Conservation (phyloP, 805 yeast genomes). For the Metschnikowia peoriensis region DNA sequence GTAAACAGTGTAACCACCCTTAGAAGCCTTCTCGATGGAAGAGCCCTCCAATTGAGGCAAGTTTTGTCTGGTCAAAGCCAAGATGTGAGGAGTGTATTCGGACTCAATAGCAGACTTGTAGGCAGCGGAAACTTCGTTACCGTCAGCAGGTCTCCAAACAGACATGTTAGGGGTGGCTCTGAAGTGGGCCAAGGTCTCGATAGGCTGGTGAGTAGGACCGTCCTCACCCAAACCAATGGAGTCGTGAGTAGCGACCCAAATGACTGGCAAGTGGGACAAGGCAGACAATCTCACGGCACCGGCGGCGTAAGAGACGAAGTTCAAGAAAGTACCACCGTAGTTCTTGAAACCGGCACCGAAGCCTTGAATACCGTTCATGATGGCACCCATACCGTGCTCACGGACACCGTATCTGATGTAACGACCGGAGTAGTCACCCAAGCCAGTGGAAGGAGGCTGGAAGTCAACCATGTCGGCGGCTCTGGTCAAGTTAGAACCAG, state of each 20-base stretch:
- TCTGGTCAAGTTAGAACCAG: slow-evolving; percentile 95
- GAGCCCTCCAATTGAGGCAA: slow-evolving; percentile 94
- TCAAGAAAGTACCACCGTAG: slow-evolving; percentile 97
- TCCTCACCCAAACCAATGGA: slow-evolving; percentile 91
- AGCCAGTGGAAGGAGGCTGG: slow-evolving; percentile 79
- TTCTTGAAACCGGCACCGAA: slow-evolving; percentile 82
- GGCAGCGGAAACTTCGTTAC: slow-evolving; percentile 85
- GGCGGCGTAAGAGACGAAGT: slow-evolving; percentile 81
- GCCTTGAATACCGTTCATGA: slow-evolving; percentile 95
- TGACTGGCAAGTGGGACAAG: slow-evolving; percentile 76
- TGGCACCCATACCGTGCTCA: slow-evolving; percentile 99
- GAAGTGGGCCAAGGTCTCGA: slow-evolving; percentile 82
- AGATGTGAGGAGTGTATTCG: slow-evolving; percentile 64
- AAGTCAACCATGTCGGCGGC: slow-evolving; percentile 81
- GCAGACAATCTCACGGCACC: slow-evolving; percentile 88
- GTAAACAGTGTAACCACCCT: slow-evolving; percentile 84
- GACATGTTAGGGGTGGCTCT: slow-evolving; percentile 80
- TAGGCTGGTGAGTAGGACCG: slow-evolving; percentile 93
- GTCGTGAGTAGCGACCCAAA: slow-evolving; percentile 89
- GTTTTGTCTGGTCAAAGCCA: slow-evolving; percentile 83
- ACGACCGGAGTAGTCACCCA: slow-evolving; percentile 89
- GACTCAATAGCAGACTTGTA: slow-evolving; percentile 64
- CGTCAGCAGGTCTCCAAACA: slow-evolving; percentile 94
- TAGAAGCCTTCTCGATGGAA: slow-evolving; percentile 81
- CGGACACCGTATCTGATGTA: slow-evolving; percentile 97